Evolutionary conservation across 257 asterid species (phyloP).

Genomic region (Capsicum chinense): DNA sequence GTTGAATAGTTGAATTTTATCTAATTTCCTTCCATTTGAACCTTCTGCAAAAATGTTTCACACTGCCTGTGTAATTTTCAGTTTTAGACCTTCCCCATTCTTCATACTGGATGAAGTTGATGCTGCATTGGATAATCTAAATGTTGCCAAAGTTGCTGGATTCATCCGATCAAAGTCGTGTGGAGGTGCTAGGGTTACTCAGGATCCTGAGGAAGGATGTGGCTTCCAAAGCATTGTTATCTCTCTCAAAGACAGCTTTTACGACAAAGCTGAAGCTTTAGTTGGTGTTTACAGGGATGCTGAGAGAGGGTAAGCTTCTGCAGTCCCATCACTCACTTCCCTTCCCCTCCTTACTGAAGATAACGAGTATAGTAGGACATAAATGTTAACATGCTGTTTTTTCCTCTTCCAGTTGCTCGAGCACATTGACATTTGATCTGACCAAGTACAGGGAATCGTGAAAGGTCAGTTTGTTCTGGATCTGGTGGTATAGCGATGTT

Average conservation of each 20-base stretch:
- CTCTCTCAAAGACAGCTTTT: slow-evolving; percentile 91
- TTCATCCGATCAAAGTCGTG: slow-evolving; percentile 91
- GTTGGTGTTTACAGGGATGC: slow-evolving; percentile 96
- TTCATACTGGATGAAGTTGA: slow-evolving; percentile 98
- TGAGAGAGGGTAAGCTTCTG: slow-evolving; percentile 64
- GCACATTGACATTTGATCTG: slow-evolving; percentile 81
- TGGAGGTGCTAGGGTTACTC: slow-evolving; percentile 60
- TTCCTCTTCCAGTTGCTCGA: slow-evolving; percentile 68
- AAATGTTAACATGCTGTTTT: not conserved
- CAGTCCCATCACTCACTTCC: not conserved
- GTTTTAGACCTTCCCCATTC: slow-evolving; percentile 97
- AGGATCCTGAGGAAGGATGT: slow-evolving; percentile 60
- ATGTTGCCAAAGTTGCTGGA: slow-evolving; percentile 98
- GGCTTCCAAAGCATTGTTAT: slow-evolving; percentile 98
- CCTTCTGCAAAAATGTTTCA: not conserved
- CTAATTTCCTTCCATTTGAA: slow-evolving; percentile 13
- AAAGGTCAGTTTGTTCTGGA: not conserved
- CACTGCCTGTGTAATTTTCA: slow-evolving; percentile 43
- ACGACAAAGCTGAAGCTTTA: slow-evolving; percentile 97
- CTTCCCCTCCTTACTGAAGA: not conserved
- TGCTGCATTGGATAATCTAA: slow-evolving; percentile 92
- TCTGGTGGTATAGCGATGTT: not conserved
- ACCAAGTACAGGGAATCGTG: slow-evolving; percentile 74
- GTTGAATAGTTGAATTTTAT: not conserved
- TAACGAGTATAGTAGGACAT: not conserved